Base-by-base conservation (phyloP, 768 basidiomycete genomes). In the Boletus speciosus region DNA sequence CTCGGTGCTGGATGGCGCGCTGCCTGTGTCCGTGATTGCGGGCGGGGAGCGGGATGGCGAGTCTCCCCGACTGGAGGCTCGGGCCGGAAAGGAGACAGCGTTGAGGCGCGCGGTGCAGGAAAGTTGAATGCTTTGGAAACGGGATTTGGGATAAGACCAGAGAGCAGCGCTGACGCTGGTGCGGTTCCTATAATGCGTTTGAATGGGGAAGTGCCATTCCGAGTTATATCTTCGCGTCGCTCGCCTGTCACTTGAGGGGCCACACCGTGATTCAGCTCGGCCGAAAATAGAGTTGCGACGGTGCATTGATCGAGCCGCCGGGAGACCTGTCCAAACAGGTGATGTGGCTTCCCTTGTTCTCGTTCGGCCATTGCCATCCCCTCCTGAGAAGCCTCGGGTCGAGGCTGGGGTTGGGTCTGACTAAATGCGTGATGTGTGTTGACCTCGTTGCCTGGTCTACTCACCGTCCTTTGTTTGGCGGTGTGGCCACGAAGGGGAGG, bases 51-150 rank as follows among this genome's bases (percentile, higher is more conserved):
- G 2, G 42, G 9, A 40, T 7, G 27, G 11, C 11, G 46, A 3
- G 31, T 8, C 14, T 37, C 29, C 8, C 19, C n/a, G 1, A 32
- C 4, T 10, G 56, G 29, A 31, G 40, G 39, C 34, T 53, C 59
- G 7, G 56, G 47, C 3, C 63, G 55, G 47, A 69, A 65, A 1
- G 63, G 64, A 1, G 64, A 61, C 6, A 11, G 49, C 9, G 57
- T 64, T 41, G 60, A 56, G 15, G 56, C 47, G 14, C 58, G 58
- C 10, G 62, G 66, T 12, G 55, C 39, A 11, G 58, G 61, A 23
- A 60, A 64, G 14, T 56, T 56, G n/a, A 38, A n/a, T 15, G 5
- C n/a, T 34, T 55, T 51, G 15, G 52, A 25, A 10, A n/a, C 1
- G 2, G 15, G 44, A 43, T 45, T 54, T 5, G 49, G 42, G 15